Evolutionary conservation across 1,284 basidiomycete species (phyloP).

Genomic region (Stygiomarasmius scandens): DNA sequence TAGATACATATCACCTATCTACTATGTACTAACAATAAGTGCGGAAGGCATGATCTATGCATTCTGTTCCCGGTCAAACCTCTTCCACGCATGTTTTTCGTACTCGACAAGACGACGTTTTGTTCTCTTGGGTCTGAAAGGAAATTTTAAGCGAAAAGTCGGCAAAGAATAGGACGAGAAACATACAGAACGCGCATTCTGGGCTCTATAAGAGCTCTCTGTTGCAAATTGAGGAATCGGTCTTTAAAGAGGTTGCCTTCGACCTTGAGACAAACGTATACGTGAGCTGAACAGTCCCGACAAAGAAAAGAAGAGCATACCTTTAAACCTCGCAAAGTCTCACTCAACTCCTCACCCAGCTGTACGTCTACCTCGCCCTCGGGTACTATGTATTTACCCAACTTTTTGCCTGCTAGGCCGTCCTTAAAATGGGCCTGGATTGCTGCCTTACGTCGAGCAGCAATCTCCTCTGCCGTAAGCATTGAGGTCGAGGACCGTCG

Average conservation of each 20-base stretch:
- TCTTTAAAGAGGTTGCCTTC: constrained; percentile 95
- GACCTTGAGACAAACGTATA: constrained; percentile 53
- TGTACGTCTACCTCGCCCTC: constrained; percentile 81
- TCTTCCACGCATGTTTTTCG: constrained; percentile 90
- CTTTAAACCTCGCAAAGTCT: constrained; percentile 85
- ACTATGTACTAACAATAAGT: too few species aligned
- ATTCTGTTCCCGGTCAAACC: constrained; percentile 53
- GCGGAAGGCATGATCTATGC: too few species aligned
- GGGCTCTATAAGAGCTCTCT: constrained; percentile 78
- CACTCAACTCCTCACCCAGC: constrained; percentile 88
- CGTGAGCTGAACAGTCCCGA: too few species aligned
- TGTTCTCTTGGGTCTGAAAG: constrained; percentile 62
- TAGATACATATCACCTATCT: too few species aligned
- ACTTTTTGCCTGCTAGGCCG: constrained; percentile 66
- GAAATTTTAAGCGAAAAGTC: constrained; percentile 6
- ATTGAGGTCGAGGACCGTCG: constrained; percentile 37
- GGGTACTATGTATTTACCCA: constrained; percentile 80
- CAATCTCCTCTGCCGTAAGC: constrained; percentile 37
- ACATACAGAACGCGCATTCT: constrained; percentile 74
- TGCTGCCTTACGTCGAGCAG: constrained; percentile 40
- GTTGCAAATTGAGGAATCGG: constrained; percentile 82
- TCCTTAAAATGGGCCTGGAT: constrained; percentile 45
- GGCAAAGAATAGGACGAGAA: constrained; percentile 5
- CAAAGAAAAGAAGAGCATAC: constrained; percentile 42
- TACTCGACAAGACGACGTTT: constrained; percentile 70